Conservation (phyloP, 2,329 filamentous ascomycete species). For the Fusarium domesticum region DNA sequence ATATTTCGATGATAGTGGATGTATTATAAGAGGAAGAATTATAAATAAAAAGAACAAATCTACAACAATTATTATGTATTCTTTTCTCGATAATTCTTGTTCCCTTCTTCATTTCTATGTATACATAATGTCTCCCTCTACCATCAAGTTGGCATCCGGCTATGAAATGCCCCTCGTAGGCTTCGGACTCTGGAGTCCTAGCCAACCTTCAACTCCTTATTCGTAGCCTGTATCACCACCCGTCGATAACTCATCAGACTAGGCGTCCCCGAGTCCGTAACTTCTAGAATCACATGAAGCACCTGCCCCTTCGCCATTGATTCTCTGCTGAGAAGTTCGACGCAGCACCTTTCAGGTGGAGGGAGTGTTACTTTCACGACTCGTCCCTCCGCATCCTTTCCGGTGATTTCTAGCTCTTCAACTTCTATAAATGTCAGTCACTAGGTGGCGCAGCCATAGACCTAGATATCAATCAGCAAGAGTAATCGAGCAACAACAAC, state of each 20-base stretch:
- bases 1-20: too few relatives aligned
- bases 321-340: conserved; percentile 33
- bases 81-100: neutral
- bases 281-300: conserved; percentile 49
- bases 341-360: conserved; percentile 37
- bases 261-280: conserved; percentile 43
- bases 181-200: conserved; percentile 68
- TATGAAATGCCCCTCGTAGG: conserved; percentile 44
- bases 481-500: neutral
- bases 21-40: too few relatives aligned
- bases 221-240: conserved; percentile 36
- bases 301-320: conserved; percentile 40
- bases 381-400: conserved; percentile 16
- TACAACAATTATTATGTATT: neutral
- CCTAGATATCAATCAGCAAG: conserved; percentile 14
- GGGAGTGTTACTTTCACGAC: conserved; percentile 39
- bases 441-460: conserved; percentile 37
- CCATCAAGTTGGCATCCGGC: conserved; percentile 25
- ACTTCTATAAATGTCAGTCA: conserved; percentile 39
- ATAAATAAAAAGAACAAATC: too few relatives aligned
- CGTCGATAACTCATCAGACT: conserved; percentile 47
- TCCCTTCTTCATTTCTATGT: neutral
- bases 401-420: conserved; percentile 30
- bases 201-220: conserved; percentile 29
- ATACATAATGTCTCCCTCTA: conserved; percentile 17